phyloP scores from a whole-genome alignment of 2,329 filamentous ascomycete genomes.

The Fusarium udum region DNA sequence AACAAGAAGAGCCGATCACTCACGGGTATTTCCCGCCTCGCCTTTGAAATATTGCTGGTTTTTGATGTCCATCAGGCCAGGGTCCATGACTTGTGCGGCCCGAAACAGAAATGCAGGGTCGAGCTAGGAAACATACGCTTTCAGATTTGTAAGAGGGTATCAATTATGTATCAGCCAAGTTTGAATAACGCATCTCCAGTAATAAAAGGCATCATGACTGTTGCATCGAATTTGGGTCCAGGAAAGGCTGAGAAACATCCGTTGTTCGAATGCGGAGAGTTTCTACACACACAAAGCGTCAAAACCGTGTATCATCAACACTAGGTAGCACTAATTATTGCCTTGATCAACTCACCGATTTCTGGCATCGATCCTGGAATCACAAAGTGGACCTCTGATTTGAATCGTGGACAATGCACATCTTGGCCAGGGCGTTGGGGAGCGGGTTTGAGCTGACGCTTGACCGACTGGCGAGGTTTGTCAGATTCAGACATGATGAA shows the following conservation, averaged over 20 bases:
- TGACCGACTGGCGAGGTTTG: constrained; percentile 25
- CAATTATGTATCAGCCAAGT: not conserved
- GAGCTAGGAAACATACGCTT: not conserved
- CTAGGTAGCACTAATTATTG: not conserved
- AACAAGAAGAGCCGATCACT: not conserved
- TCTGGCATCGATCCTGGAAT: constrained; percentile 43
- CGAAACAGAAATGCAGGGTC: not conserved
- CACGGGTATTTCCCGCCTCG: not conserved
- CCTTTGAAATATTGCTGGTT: not conserved
- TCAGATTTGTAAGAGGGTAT: not conserved
- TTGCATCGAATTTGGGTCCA: constrained; percentile 45
- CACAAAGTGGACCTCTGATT: constrained; percentile 44
- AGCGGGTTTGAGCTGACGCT: constrained; percentile 42
- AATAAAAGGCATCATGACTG: constrained; percentile 9
- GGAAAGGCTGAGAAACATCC: constrained; percentile 48
- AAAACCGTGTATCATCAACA: not conserved
- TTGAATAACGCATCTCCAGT: not conserved
- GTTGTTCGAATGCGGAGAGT: constrained; percentile 42
- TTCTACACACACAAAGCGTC: constrained; percentile 30
- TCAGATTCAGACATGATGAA: constrained; percentile 32
- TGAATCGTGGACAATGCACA: constrained; percentile 39
- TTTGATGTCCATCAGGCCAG: not conserved
- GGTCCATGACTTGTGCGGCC: not conserved
- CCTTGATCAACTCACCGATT: constrained; percentile 34
- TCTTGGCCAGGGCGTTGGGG: constrained; percentile 30